Percentiles rank a stretch among this genome's conserved stretches.
These are phyloP conservation scores for Mucor racemosus DNA, from an alignment of 371 early-diverging fungal genomes.

Conservation along the genomic window DNA sequence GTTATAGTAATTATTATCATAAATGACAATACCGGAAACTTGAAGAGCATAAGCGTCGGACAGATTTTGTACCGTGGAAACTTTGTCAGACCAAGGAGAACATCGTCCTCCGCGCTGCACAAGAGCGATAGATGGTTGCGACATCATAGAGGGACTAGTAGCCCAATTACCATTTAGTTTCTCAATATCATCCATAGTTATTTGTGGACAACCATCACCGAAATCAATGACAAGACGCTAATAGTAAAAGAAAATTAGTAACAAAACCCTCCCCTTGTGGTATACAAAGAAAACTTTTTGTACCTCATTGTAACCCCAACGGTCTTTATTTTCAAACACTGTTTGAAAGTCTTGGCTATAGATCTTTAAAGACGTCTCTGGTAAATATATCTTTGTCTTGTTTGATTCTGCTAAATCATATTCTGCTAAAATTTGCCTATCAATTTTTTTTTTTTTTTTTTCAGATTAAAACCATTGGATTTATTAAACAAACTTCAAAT, in stretches of 20 bases:
- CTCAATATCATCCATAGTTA: conserved; percentile 18
- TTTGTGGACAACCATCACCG: conserved; percentile 28
- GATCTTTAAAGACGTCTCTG: conserved; percentile 31
- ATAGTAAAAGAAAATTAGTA: background rate
- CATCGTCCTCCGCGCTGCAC: conserved; percentile 36
- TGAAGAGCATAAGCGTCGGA: conserved; percentile 27
- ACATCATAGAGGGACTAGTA: conserved; percentile 31
- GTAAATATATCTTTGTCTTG: conserved; percentile 23
- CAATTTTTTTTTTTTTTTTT: background rate
- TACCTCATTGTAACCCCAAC: conserved; percentile 39
- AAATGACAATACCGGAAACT: conserved; percentile 36
- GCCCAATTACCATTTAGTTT: conserved; percentile 19
- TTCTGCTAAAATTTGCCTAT: conserved; percentile 28
- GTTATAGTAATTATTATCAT: conserved; percentile 31
- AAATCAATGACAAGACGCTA: conserved; percentile 31
- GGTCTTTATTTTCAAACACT: conserved; percentile 34
- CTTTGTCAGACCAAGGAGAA: conserved; percentile 42
- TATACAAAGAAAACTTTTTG: background rate
- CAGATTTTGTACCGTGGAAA: conserved; percentile 25
- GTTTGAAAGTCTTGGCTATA: conserved; percentile 50
- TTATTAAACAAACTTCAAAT: no score
- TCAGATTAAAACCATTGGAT: background rate
- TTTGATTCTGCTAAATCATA: conserved; percentile 22
- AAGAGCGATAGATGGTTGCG: conserved; percentile 40
- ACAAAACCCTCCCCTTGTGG: background rate